These are phyloP conservation scores for Backusella westeae DNA, from an alignment of 192 early-diverging fungal genomes.

Conservation along the genomic window DNA sequence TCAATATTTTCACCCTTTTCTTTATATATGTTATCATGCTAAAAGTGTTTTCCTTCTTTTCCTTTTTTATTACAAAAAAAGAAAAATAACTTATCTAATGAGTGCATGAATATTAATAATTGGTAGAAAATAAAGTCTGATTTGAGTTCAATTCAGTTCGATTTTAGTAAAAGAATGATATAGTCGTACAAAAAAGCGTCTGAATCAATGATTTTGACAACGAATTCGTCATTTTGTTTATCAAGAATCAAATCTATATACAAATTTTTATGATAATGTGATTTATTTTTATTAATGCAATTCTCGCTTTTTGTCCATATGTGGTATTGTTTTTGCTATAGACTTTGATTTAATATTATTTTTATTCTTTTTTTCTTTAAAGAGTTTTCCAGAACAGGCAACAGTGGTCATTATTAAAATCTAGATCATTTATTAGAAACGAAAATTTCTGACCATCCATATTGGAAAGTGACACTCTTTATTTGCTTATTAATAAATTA, in stretches of 20 bases:
- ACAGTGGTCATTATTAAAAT: not conserved
- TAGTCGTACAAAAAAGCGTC: no score
- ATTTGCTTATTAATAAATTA: not conserved
- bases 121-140: not conserved
- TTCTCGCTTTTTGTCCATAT: not conserved
- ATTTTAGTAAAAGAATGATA: not conserved
- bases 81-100: not conserved
- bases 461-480: not conserved
- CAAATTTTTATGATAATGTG: no score
- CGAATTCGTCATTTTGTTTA: not conserved
- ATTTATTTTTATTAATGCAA: not conserved
- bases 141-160: not conserved
- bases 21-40: not conserved
- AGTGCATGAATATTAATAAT: not conserved
- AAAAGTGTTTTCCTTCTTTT: not conserved
- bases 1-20: no score
- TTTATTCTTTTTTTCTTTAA: not conserved
- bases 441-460: no score
- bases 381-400: not conserved
- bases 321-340: not conserved
- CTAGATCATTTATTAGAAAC: not conserved
- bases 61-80: not conserved
- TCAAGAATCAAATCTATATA: not conserved
- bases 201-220: not conserved
- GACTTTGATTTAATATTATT: not conserved